These are phyloP conservation scores for Daucus carota DNA, from an alignment of 129 eudicot genomes.

Conservation along the genomic window DNA sequence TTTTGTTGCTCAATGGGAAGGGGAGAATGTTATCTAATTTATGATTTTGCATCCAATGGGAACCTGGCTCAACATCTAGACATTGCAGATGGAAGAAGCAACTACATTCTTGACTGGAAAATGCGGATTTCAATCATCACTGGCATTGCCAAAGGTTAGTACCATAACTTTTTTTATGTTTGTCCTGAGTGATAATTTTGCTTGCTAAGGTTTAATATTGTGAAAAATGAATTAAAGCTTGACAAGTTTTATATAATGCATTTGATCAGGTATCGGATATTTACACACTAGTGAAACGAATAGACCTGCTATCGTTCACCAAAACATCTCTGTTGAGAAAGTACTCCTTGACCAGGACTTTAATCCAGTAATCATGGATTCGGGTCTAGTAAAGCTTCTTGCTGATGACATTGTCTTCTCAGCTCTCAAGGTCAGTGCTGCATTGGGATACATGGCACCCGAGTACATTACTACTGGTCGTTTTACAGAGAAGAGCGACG, in stretches of 20 bases:
- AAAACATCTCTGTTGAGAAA: constrained; percentile 74
- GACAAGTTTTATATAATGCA: neutral
- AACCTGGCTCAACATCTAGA: constrained; percentile 56
- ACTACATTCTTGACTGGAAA: constrained; percentile 59
- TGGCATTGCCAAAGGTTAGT: constrained; percentile 80
- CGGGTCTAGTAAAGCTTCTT: constrained; percentile 74
- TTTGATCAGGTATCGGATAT: constrained; percentile 50
- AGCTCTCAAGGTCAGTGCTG: constrained; percentile 85
- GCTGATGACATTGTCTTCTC: constrained; percentile 91
- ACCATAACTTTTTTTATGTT: neutral
- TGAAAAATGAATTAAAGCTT: neutral
- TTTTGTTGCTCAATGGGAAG: constrained; percentile 70
- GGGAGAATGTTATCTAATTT: constrained; percentile 78
- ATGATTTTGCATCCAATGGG: constrained; percentile 73
- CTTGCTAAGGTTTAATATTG: neutral
- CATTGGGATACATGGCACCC: constrained; percentile 91
- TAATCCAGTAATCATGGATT: constrained; percentile 59
- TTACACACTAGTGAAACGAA: constrained; percentile 43
- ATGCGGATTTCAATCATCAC: constrained; percentile 61
- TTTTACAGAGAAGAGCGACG: constrained; percentile 88
- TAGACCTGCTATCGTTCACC: constrained; percentile 63
- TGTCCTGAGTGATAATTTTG: neutral
- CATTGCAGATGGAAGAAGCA: constrained; percentile 25
- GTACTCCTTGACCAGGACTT: constrained; percentile 49
- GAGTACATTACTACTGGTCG: constrained; percentile 86